Evolutionary conservation across 352 stramenopile genomes (phyloP).

Genomic region (Pythium plurisporium): DNA sequence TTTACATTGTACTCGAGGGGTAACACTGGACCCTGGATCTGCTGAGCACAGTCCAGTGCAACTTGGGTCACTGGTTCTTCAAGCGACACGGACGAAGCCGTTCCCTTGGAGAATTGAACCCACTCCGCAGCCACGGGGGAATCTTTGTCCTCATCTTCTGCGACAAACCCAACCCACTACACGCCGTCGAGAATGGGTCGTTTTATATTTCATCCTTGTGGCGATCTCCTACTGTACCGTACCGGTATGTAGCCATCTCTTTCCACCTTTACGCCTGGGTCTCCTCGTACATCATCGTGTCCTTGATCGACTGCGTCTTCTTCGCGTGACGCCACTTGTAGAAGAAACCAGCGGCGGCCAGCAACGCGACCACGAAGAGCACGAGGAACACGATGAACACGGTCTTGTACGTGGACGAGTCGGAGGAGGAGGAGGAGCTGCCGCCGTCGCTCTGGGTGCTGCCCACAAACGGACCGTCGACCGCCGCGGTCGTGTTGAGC

Average conservation of each 20-base stretch:
- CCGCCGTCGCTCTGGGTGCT: background rate
- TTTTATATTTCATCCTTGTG: too few relatives aligned
- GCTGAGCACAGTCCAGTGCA: background rate
- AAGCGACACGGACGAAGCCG: too few relatives aligned
- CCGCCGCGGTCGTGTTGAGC: constrained; percentile 33
- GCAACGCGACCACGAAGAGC: constrained; percentile 29
- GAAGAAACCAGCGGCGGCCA: constrained; percentile 24
- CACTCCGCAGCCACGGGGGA: too few relatives aligned
- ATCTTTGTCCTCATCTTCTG: too few relatives aligned
- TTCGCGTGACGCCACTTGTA: constrained; percentile 27
- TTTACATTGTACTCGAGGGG: too few relatives aligned
- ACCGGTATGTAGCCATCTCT: too few relatives aligned
- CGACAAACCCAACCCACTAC: too few relatives aligned
- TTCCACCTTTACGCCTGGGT: background rate
- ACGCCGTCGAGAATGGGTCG: too few relatives aligned
- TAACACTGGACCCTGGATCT: too few relatives aligned
- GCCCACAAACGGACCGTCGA: constrained; percentile 34
- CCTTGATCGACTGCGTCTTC: background rate
- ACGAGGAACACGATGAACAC: constrained; percentile 43
- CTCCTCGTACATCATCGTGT: background rate
- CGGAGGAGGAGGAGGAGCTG: background rate
- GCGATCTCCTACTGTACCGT: too few relatives aligned
- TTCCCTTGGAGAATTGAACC: too few relatives aligned
- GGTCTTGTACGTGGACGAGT: constrained; percentile 29
- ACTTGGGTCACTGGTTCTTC: background rate